Evolutionary conservation across 2,329 filamentous ascomycete genomes (phyloP), one percentile per base, ranked within the genome.

Genomic region (Alternaria ethzedia): DNA sequence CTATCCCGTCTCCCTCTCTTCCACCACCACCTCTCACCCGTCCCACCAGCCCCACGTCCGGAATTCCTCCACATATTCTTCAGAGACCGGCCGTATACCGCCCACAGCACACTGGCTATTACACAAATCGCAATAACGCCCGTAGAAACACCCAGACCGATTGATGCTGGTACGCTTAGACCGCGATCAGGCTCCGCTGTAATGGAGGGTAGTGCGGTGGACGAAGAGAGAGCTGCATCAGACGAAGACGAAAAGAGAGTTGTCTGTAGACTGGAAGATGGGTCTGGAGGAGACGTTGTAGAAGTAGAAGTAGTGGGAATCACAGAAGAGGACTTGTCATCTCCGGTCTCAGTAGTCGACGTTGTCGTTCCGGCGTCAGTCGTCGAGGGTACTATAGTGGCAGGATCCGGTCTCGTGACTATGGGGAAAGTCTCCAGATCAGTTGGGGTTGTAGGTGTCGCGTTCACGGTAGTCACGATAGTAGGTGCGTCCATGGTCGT

Each of bases 121-220:
- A 60, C 21, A 6, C 43, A 12, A 44, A 63, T 51, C 7, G 32
- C 55, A 7, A 44, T 11, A 4, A 59, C 13, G 9, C 61, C 50
- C 44, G 54, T 45, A 7, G 51, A 44, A 13, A 60, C 61, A 23
- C 61, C 61, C 8, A 63, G 36, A 1, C 61, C 57, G 0, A 55
- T 45, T 4, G 43, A 26, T 0, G 50, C 45, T 5, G 50, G 25
- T 23, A 15, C 13, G 7, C 57, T 10, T 5, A 63, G 47, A 30
- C 41, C n/a, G 11, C 25, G 21, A 3, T 26, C 5, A 8, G 54
- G 15, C 23, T 56, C 21, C 2, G 41, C 5, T 17, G 41, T 13
- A n/a, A 25, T 13, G 2, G 23, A 20, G 15, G 43, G 9, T 28
- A 28, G 17, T 23, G 26, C 12, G 17, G 41, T 20, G 12, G 51